These are phyloP conservation scores for Mortierella antarctica DNA, from an alignment of 192 early-diverging fungal genomes.

Conservation along the genomic window DNA sequence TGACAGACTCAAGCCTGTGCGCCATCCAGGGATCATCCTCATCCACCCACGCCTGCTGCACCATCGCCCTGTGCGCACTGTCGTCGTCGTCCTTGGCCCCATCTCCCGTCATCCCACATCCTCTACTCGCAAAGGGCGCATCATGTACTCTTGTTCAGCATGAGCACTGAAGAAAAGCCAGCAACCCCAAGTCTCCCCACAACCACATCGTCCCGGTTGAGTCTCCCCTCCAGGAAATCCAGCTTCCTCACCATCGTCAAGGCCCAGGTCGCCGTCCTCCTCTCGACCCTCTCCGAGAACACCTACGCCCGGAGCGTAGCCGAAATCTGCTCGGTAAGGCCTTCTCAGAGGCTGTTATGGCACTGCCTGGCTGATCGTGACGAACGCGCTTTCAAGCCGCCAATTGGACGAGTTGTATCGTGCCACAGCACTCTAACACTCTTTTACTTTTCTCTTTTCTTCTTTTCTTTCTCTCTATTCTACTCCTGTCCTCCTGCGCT, in stretches of 20 bases:
- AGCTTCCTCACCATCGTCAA: slow-evolving; percentile 66
- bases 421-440: not conserved
- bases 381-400: too few relatives aligned
- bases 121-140: slow-evolving; percentile 30
- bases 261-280: slow-evolving; percentile 65
- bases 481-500: not conserved
- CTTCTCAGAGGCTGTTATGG: not conserved
- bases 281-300: slow-evolving; percentile 63
- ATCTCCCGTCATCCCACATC: not conserved
- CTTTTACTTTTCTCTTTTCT: not conserved
- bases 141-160: slow-evolving; percentile 62
- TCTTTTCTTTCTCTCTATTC: not conserved
- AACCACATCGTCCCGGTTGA: slow-evolving; percentile 58
- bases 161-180: slow-evolving; percentile 68
- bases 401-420: not conserved
- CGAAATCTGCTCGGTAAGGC: slow-evolving; percentile 63
- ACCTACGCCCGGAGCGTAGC: slow-evolving; percentile 60
- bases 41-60: not conserved
- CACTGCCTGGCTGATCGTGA: too few relatives aligned
- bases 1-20: not conserved
- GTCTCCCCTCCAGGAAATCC: slow-evolving; percentile 57
- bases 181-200: slow-evolving; percentile 55
- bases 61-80: not conserved
- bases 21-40: not conserved
- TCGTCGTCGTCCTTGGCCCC: not conserved